Conservation (phyloP, 2,329 filamentous ascomycete genomes). For the Sarocladium brachiariae region DNA sequence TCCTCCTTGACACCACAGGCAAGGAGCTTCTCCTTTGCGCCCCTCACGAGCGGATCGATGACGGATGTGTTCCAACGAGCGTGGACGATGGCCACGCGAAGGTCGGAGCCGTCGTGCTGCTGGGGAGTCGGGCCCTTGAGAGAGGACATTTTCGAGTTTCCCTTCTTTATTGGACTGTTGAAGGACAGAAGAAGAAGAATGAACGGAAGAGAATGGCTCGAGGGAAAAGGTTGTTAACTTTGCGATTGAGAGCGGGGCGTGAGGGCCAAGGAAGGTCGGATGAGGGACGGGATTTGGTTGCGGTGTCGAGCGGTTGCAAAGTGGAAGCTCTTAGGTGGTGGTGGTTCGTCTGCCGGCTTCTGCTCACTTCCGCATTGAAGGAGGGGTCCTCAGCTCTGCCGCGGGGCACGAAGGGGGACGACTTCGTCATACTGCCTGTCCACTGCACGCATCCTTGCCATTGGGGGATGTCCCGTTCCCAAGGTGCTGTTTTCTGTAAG, state of each 20-base stretch:
- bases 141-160: conserved; percentile 19
- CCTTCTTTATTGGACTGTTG: neutral
- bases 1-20: conserved; percentile 75
- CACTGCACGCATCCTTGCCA: too few species aligned
- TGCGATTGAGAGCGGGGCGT: too few species aligned
- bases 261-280: neutral
- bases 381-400: conserved; percentile 4
- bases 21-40: conserved; percentile 70
- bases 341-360: neutral
- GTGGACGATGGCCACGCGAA: conserved; percentile 92
- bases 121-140: conserved; percentile 52
- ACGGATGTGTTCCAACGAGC: conserved; percentile 90
- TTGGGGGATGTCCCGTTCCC: too few species aligned
- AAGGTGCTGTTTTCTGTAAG: too few species aligned
- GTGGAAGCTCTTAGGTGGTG: too few species aligned
- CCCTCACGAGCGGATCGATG: conserved; percentile 77
- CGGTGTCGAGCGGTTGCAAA: neutral
- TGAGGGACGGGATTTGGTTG: neutral
- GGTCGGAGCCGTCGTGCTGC: conserved; percentile 58
- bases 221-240: too few species aligned
- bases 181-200: neutral
- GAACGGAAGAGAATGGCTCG: too few species aligned
- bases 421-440: conserved; percentile 9
- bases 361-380: neutral
- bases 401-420: too few species aligned